Base-by-base conservation (phyloP, 306 rosid species). In the Vigna angularis region DNA sequence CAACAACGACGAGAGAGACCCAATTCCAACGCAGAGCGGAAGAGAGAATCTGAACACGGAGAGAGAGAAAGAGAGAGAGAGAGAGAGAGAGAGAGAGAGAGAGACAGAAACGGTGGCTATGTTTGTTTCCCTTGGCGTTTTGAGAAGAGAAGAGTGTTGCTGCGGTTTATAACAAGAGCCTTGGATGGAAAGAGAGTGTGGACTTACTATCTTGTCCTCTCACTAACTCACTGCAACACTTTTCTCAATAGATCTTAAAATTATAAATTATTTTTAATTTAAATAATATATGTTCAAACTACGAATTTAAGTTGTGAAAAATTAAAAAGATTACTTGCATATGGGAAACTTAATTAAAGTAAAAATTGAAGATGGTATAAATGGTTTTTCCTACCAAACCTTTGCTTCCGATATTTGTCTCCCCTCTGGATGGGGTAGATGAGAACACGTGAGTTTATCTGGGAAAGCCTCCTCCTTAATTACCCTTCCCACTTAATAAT, bases 391-490 rank as follows among this genome's bases (percentile, higher is more conserved):
- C 5, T 0, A 36, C 58, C 53, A 58, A 28, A 53, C 45, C 55
- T 68, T 67, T 45, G 1, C 6, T 80, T 17, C 22, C n/a, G 10
- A 53, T 76, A 20, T 65, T 47, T 18, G 13, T 42, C 57, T 36
- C 45, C 62, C 1, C 0, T 36, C 17, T 79, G 7, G 6, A 34
- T 15, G 34, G 34, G 80, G 66, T 67, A 81, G 76, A 74, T 67
- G 72, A 81, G 30, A 68, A 68, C 81, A 67, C 81, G 77, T 81
- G 81, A 75, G 15, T 24, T 9, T 44, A 16, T 70, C 2, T 12
- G 6, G 28, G 1, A 78, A 59, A 47, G 15, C 5, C 49, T 57
- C 58, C 6, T 13, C 15, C 9, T 26, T 4, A 42, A 42, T 57
- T 18, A 4, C 7, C 24, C 3, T 18, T 17, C 18, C 18, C 14